A percentile compares a stretch with the other conserved stretches of the same genome.
Conservation (phyloP, 768 basidiomycete genomes). For the Boletus sp. region DNA sequence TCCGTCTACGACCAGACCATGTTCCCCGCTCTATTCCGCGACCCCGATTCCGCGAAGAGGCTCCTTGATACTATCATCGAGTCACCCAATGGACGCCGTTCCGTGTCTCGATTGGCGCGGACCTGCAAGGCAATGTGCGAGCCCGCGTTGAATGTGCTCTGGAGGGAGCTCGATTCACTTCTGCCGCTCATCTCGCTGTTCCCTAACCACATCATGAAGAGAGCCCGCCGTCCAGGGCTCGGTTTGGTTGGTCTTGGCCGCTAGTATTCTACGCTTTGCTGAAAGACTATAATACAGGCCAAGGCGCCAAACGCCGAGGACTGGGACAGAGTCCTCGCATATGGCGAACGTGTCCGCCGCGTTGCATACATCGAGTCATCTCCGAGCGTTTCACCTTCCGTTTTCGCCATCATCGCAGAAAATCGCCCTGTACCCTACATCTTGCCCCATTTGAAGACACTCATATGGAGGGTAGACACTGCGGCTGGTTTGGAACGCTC, state of each 20-base stretch:
- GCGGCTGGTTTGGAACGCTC: conserved; percentile 62
- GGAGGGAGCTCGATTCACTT: conserved; percentile 76
- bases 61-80: conserved; percentile 52
- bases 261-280: neutral
- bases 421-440: conserved; percentile 59
- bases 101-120: conserved; percentile 66
- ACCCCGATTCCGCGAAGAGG: conserved; percentile 54
- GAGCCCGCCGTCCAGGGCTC: conserved; percentile 66
- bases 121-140: conserved; percentile 74
- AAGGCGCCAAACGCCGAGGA: conserved; percentile 63
- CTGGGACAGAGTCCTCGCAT: conserved; percentile 63
- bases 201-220: conserved; percentile 64
- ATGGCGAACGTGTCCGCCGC: conserved; percentile 64
- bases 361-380: conserved; percentile 67
- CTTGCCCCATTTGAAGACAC: conserved; percentile 63
- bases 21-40: conserved; percentile 54
- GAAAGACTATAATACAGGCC: conserved; percentile 36
- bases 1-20: conserved; percentile 50
- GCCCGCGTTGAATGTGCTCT: conserved; percentile 66
- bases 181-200: conserved; percentile 70
- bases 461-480: conserved; percentile 72
- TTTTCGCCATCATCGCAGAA: conserved; percentile 67
- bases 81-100: conserved; percentile 61
- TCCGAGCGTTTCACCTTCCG: conserved; percentile 58
- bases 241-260: conserved; percentile 57